phyloP scores from a whole-genome alignment of 805 yeast species.

The Nakazawaea wickerhamii region DNA sequence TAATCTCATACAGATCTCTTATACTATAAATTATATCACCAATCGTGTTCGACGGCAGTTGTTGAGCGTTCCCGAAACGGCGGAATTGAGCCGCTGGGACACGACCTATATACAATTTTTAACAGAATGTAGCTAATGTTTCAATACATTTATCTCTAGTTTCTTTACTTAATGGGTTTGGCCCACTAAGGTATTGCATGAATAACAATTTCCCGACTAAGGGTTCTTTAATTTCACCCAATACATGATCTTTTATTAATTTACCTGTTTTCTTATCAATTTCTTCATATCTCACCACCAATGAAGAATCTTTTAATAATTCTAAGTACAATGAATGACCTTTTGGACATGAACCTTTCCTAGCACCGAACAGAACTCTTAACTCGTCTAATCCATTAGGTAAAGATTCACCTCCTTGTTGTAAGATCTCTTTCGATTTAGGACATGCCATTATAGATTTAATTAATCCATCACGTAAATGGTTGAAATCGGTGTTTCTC shows the following conservation, averaged over 20 bases:
- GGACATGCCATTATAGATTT: constrained; percentile 72
- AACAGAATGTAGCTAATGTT: constrained; percentile 2
- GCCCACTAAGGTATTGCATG: constrained; percentile 70
- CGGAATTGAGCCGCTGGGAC: no score
- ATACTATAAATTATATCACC: no score
- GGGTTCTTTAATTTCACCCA: constrained; percentile 37
- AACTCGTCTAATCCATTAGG: constrained; percentile 65
- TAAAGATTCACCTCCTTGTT: constrained; percentile 37
- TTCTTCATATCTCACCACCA: constrained; percentile 40
- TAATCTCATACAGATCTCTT: no score
- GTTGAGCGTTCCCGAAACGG: no score
- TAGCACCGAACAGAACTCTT: constrained; percentile 49
- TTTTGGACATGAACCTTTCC: constrained; percentile 70
- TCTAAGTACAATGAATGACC: constrained; percentile 63
- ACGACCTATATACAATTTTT: not conserved
- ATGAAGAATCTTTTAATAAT: constrained; percentile 39
- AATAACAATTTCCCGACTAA: constrained; percentile 62
- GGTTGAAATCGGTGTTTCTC: constrained; percentile 87
- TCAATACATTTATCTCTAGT: constrained; percentile 40
- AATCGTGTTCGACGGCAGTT: no score
- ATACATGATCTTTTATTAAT: not conserved
- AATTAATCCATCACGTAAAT: constrained; percentile 82
- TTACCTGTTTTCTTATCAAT: constrained; percentile 24
- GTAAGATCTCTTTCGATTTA: constrained; percentile 41
- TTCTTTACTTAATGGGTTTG: constrained; percentile 56